Evolutionary conservation across 345 rosid genomes (phyloP), one percentile per base, ranked within the genome.

Genomic region (Hirschfeldia incana): DNA sequence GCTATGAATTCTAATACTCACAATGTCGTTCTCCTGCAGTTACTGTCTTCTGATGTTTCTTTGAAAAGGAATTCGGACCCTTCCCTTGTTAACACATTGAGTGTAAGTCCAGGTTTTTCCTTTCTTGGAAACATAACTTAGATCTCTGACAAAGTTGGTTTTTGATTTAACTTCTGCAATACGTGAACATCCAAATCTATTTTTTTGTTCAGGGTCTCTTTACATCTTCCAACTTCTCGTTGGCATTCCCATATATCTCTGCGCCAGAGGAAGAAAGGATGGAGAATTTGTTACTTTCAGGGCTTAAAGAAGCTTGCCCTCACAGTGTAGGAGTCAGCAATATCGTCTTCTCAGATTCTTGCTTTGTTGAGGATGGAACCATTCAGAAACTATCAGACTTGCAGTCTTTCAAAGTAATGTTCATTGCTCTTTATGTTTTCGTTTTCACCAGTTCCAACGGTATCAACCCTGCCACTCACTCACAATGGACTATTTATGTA

Each of bases 171-270:
- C 26, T 17, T 60, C 30, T 8, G 9, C 67, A 37, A 37, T 63
- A 12, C 28, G 17, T 59, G 70, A 63, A 80, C 76, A 63, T 64
- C 9, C 78, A 60, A 39, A 42, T 44, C 16, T 86, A 21, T 16
- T 69, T 70, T 16, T 60, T 78, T 62, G 21, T 13, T 74, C 90
- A 95, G 98, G 87, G 30, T 64, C 88, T 90, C 8, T 88, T 75
- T 82, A 79, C 82, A 21, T 76, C 74, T 37, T 89, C 98, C 78
- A 95, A 90, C 76, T 90, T 90, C 80, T 95, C 99, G 51, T 62
- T 93, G 97, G 99, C 94, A 32, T 95, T 93, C 80, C 99, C 98
- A 11, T 95, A 88, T 65, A 87, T 95, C 83, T 67, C 88, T 77
- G 80, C 91, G 32, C 84, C 92, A n/a, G 87, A 84, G 82, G 89